These are phyloP conservation scores for Sporothrix protearum DNA, from an alignment of 2,329 filamentous ascomycete genomes.

Conservation along the genomic window DNA sequence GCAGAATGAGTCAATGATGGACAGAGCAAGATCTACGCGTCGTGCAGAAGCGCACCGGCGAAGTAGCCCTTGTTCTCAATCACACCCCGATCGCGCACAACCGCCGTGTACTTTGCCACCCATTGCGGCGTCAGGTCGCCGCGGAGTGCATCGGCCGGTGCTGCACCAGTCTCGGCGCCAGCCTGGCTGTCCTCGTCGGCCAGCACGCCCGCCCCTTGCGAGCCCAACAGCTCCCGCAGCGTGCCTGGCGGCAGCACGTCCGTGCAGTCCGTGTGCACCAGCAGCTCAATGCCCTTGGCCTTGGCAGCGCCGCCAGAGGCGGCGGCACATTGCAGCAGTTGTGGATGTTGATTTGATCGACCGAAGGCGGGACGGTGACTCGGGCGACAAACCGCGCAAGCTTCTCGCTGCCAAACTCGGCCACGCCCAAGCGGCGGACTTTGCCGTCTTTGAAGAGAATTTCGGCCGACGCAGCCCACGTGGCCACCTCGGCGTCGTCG, in stretches of 20 bases:
- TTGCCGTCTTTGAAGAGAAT: constrained; percentile 65
- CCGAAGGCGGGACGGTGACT: constrained; percentile 68
- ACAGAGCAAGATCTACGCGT: constrained; percentile 30
- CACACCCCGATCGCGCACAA: constrained; percentile 87
- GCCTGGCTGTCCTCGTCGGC: constrained; percentile 38
- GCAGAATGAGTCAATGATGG: too few species aligned
- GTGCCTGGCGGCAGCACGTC: constrained; percentile 86
- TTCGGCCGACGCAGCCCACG: constrained; percentile 69
- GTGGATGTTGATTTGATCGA: constrained; percentile 93
- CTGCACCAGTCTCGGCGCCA: constrained; percentile 26
- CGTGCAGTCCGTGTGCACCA: constrained; percentile 92
- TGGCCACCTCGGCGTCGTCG: constrained; percentile 63
- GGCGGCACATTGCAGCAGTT: constrained; percentile 96
- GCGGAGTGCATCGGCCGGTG: constrained; percentile 53
- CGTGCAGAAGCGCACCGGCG: constrained; percentile 70
- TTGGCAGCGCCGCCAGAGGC: constrained; percentile 78
- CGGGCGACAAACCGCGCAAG: constrained; percentile 71
- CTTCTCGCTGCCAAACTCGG: constrained; percentile 86
- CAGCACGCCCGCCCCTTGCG: constrained; percentile 71
- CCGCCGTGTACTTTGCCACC: constrained; percentile 96
- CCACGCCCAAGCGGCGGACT: constrained; percentile 73
- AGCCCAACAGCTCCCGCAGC: constrained; percentile 73
- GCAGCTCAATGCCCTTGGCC: constrained; percentile 73
- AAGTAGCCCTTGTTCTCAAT: constrained; percentile 99
- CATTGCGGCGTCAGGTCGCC: constrained; percentile 84